Evolutionary conservation across 257 asterid species (phyloP), one percentile per base, ranked within the genome.

Genomic region (Striga asiatica): DNA sequence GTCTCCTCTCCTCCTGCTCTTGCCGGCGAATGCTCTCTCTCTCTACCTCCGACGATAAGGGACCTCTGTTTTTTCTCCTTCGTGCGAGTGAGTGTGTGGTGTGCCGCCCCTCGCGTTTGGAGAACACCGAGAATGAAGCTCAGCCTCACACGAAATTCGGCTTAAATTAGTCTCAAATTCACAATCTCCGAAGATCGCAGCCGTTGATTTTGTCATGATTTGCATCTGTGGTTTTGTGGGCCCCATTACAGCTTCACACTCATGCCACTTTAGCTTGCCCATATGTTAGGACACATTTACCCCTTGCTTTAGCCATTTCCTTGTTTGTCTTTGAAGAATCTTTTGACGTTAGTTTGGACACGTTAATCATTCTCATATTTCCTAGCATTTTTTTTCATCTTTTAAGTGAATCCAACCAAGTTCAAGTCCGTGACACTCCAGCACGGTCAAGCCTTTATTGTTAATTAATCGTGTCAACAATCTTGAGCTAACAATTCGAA

Each of bases 241-340:
- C 45, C 79, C 78, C 81, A 76, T 63, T 74, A 72, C 80, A 60
- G 77, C 79, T 58, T 70, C 77, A 65, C 62, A 47, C 37, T 69
- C 38, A 14, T 74, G 76, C 69, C 69, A 66, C 8, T 60, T 37
- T 77, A 69, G 86, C 82, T 74, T 80, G 74, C 77, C 4, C 17
- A 16, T 11, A 10, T 16, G 47, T 23, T 19, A 34, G 59, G 73
- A 67, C 88, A 25, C 10, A 60, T 74, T 58, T 68, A 19, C 78
- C 83, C 83, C 54, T 64, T 22, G 6, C 0, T 12, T 14, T 29
- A 23, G 32, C 18, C 39, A 47, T 13, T 4, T 49, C 11, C 59
- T 39, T 32, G 50, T 2, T 8, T 6, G 14, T n/a, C 49, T 58
- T 13, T 1, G 11, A 8, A 17, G 19, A 13, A 47, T 56, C 54